Evolutionary conservation across 1,284 basidiomycete species (phyloP), one percentile per base, ranked within the genome.

Genomic region (Leccinum griseonigrum): DNA sequence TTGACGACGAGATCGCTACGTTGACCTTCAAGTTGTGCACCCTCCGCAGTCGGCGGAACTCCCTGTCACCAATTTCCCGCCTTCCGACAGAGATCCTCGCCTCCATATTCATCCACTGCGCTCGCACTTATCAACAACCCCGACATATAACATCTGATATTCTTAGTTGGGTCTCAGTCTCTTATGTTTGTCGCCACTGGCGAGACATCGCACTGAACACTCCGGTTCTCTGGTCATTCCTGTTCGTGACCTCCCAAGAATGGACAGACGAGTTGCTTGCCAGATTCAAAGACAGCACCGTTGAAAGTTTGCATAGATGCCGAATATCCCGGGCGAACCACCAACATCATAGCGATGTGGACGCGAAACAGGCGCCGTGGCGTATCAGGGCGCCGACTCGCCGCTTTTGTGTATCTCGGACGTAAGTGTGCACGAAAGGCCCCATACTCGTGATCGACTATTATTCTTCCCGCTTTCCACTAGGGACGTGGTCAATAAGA

Each of bases 341-440:
- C 26, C n/a, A 54, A 8, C 9, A 22, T 9, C 56, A 61, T 67
- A 94, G 89, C 7, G 85, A 95, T 68, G 81, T 94, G 50, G 88
- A 95, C 69, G 87, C 94, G 4, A 77, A 87, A 55, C 87, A 94
- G 69, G 92, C 91, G 22, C 22, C 22, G 0, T 83, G 86, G 66
- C 87, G 92, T 16, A 91, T 95, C 63, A 83, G 86, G 59, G 85
- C 89, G 60, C 82, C 57, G 77, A 78, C 8, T 87, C 86, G 0
- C 78, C 82, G 6, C 76, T 57, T 77, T 80, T 13, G 85, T 87
- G 2, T 91, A 85, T 72, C 95, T 91, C 70, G 94, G 95, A 29
- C 82, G 89, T 84, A 74, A 74, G 87, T 75, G 16, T 18, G n/a
- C 38, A 16, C 14, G 9, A 22, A 64, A 8, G 16, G 13, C 50